phyloP scores from a whole-genome alignment of 1,284 basidiomycete species.

The Takashimella koratensis region DNA sequence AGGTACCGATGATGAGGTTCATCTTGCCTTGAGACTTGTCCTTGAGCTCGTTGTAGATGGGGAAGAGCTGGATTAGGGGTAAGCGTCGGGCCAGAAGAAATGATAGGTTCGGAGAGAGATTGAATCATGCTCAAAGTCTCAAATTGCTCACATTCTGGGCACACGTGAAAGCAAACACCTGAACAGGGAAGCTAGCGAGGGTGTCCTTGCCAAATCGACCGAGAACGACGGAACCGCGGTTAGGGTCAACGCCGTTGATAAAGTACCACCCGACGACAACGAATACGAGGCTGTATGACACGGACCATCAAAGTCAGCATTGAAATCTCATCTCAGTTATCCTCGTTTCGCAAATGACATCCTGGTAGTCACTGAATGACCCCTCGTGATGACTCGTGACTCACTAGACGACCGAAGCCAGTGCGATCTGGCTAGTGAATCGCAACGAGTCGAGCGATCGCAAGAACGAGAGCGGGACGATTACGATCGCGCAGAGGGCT shows the following conservation, averaged over 20 bases:
- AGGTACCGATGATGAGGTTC: conserved; percentile 79
- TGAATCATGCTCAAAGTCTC: conserved; percentile 14
- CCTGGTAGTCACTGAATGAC: too few species aligned
- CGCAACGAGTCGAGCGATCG: conserved; percentile 65
- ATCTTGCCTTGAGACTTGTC: conserved; percentile 75
- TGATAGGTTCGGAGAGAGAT: conserved; percentile 10
- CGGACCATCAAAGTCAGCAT: conserved; percentile 49
- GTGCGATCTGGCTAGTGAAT: conserved; percentile 50
- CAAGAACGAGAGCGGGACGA: conserved; percentile 84
- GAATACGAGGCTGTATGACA: conserved; percentile 58
- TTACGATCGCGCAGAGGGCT: conserved; percentile 70
- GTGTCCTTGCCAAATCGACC: conserved; percentile 41
- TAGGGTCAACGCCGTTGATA: conserved; percentile 39
- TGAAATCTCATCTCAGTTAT: background rate
- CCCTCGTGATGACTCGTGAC: conserved; percentile 51
- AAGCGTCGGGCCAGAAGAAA: conserved; percentile 27
- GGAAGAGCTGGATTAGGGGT: conserved; percentile 62
- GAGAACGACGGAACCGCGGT: conserved; percentile 40
- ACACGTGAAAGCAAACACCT: conserved; percentile 91
- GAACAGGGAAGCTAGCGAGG: conserved; percentile 78
- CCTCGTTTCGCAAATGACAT: background rate
- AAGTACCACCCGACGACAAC: conserved; percentile 54
- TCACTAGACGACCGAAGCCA: conserved; percentile 58
- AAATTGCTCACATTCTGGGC: conserved; percentile 70
- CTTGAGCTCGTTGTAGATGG: conserved; percentile 88